Base-by-base conservation (phyloP, 2,329 filamentous ascomycete genomes). In the Ophiostoma triangulosporum region DNA sequence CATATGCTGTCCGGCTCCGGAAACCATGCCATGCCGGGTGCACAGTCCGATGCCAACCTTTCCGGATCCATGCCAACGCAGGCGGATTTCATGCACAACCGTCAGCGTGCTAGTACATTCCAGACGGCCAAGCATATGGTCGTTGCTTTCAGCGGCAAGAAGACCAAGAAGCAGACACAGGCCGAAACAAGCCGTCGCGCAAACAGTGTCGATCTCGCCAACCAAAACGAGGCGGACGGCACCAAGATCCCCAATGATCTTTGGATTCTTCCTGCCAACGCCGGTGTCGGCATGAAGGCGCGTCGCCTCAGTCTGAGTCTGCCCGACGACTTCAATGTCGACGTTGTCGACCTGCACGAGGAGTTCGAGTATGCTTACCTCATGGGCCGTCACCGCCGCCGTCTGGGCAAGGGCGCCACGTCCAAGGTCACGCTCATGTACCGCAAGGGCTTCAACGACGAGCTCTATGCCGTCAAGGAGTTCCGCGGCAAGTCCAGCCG, bases 391-490 rank as follows among this genome's bases (percentile, higher is more conserved):
- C 78, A 86, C 61, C 83, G 84, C 36, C 88, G 85, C 68, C 77
- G 83, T 57, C 72, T 94, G 6, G 89, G 88, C 57, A 87, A 86
- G 67, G 89, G 89, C 40, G 85, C 86, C 11, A 90, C 86, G 6
- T 88, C 87, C 43, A 84, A 86, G 60, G 88, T 95, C 24, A 86
- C 81, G 32, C 74, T 91, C 56, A 93, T 95, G 86, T 74, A 74
- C 54, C 78, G 83, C 58, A 88, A 84, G 65, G 82, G 81, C 31
- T 76, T 70, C 55, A 70, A 75, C 5, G 73, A 72, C 36, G 82
- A 88, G 62, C 68, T 88, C 7, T 90, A 84, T 60, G 89, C 89
- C 0, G 88, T 94, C 60, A 95, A 95, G 69, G 86, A 93, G 63
- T 95, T 94, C 65, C 81, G 88, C 11, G 77, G 79, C 59, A 85